Conservation (phyloP, 202 grass and related monocot species). For the Hordeum pubiflorum region DNA sequence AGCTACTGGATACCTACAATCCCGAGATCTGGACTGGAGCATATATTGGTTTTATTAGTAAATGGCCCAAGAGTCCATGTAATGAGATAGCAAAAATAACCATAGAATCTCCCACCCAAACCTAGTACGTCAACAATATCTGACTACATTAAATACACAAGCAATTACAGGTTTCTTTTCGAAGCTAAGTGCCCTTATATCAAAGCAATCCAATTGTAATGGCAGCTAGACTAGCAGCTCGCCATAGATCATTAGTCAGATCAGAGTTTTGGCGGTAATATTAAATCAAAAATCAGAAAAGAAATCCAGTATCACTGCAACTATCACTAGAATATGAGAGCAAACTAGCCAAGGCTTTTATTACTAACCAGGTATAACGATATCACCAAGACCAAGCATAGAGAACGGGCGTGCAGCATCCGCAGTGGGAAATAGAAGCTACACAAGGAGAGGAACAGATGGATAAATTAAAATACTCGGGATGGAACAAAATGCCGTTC, state of each 20-base stretch:
- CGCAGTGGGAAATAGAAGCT: constrained; percentile 92
- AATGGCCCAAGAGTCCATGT: not conserved
- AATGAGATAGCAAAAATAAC: not conserved
- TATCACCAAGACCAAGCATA: constrained; percentile 99
- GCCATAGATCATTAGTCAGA: not conserved
- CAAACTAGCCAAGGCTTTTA: constrained; percentile 1
- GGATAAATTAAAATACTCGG: constrained; percentile 8
- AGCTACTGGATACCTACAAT: not conserved
- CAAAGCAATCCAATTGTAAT: not conserved
- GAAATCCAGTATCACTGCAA: not conserved
- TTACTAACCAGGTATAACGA: constrained; percentile 86
- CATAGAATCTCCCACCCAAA: not conserved
- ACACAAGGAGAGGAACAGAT: not conserved
- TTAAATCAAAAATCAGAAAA: not conserved
- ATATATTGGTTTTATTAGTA: not conserved
- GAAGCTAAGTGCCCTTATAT: not conserved
- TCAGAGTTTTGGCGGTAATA: not conserved
- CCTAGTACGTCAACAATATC: not conserved
- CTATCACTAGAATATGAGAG: not conserved
- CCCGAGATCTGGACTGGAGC: not conserved
- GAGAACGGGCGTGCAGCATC: constrained; percentile 68
- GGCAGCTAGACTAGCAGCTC: not conserved
- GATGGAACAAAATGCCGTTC: not conserved
- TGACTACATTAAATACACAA: not conserved
- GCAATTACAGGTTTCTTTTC: not conserved